Conservation (phyloP, 2,329 filamentous ascomycete species). For the Cephalotrichum gorgonifer region DNA sequence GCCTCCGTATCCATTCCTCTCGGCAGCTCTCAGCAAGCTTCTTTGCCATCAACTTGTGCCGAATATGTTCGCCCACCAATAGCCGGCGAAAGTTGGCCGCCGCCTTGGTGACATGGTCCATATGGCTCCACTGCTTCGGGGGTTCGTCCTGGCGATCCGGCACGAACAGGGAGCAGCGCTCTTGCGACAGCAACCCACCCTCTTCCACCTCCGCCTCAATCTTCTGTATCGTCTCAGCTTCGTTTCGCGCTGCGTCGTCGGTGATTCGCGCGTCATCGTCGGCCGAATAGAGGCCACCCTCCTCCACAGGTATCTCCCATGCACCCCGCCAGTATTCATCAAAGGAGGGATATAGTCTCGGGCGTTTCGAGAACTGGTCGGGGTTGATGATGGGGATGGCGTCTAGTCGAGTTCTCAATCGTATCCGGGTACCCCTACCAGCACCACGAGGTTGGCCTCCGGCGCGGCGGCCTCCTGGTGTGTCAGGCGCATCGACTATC, state of each 20-base stretch:
- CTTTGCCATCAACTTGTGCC: conserved; percentile 69
- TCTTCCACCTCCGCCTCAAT: conserved; percentile 64
- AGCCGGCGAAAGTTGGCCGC: conserved; percentile 71
- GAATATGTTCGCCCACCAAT: conserved; percentile 66
- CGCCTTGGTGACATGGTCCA: conserved; percentile 75
- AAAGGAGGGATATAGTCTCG: conserved; percentile 43
- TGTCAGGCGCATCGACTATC: not conserved
- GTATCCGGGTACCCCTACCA: conserved; percentile 24
- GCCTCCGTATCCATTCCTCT: conserved; percentile 62
- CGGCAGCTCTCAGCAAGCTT: conserved; percentile 67
- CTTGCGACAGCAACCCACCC: conserved; percentile 64
- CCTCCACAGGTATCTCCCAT: conserved; percentile 40
- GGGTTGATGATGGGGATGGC: conserved; percentile 48
- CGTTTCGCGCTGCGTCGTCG: conserved; percentile 51
- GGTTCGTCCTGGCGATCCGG: conserved; percentile 66
- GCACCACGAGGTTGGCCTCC: not conserved
- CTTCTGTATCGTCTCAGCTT: conserved; percentile 58
- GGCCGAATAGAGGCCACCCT: conserved; percentile 43
- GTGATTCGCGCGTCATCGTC: conserved; percentile 50
- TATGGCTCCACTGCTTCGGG: conserved; percentile 71
- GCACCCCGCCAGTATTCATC: conserved; percentile 47
- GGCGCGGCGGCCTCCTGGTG: not conserved
- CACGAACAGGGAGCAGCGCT: conserved; percentile 60
- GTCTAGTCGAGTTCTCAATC: conserved; percentile 26
- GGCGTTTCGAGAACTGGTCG: conserved; percentile 41